Base-by-base conservation (phyloP, 2,329 filamentous ascomycete genomes). In the Sporothrix dimorphospora region DNA sequence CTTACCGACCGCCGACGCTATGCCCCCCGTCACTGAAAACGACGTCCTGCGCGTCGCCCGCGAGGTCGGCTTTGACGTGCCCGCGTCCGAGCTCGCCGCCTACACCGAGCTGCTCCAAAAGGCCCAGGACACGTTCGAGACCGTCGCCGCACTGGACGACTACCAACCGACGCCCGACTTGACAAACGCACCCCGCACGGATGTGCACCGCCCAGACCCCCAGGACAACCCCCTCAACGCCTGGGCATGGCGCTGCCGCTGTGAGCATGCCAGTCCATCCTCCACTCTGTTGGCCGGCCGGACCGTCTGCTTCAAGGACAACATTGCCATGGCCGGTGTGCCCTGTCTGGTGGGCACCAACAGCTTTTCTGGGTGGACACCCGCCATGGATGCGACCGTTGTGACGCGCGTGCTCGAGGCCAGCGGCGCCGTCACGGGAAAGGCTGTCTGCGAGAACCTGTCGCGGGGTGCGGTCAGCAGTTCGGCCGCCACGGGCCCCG, bases 241-340 rank as follows among this genome's bases (percentile, higher is more conserved):
- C 1, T 84, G 83, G 83, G 83, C 82, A 6, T 83, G 82, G 81
- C 79, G 76, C 67, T 82, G 80, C 79, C 79, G 75, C 27, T 80
- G 82, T 71, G 75, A 76, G 68, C 80, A 82, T 72, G 75, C 78
- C 5, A 73, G 74, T 1, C 74, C 76, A 1, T 63, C 34, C 2
- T 21, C 57, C 0, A 7, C 57, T 0, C 57, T 63, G 0, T 16
- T 63, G 11, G 3, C 19, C 7, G 34, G 57, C 16, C 19, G 11
- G 34, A 42, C 34, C 6, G 57, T 63, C 11, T 63, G 57, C n/a
- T 63, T 63, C 34, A 63, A 63, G 21, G 57, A 63, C 57, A 63
- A 63, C 12, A 63, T 63, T 4, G 57, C 57, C 34, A 42, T 63
- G 57, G 57, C 57, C 34, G 34, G 57, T 7, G 38, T 63, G 57